A percentile compares a stretch with the other conserved stretches of the same genome.
Conservation (phyloP, 75 land plant genomes). For the Sequoia sempervirens region DNA sequence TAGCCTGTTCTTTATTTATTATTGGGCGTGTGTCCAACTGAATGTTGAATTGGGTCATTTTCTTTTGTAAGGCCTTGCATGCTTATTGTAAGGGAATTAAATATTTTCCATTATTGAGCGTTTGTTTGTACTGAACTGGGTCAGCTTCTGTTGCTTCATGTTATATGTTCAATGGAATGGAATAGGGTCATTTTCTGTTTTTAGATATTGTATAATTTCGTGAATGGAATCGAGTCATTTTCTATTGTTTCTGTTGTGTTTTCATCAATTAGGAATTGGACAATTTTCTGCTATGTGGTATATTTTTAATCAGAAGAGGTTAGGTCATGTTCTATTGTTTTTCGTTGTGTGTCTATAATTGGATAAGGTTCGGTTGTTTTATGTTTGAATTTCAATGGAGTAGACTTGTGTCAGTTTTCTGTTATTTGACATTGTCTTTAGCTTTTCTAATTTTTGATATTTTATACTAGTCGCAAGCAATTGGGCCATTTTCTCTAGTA, state of each 20-base stretch:
- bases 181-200: neutral
- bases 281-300: too few species aligned
- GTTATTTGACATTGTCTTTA: too few species aligned
- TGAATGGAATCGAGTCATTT: neutral
- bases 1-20: neutral
- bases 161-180: neutral
- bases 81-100: neutral
- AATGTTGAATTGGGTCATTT: neutral
- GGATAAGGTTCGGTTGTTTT: too few species aligned
- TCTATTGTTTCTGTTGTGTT: neutral
- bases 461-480: too few species aligned
- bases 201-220: neutral
- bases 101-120: neutral
- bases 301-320: too few species aligned
- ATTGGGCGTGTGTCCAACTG: neutral
- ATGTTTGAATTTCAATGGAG: too few species aligned
- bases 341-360: too few species aligned
- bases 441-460: too few species aligned
- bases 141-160: neutral
- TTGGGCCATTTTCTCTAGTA: too few species aligned
- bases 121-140: neutral
- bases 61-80: neutral
- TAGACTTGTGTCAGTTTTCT: too few species aligned
- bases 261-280: too few species aligned
- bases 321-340: too few species aligned